Evolutionary conservation across 148 eudicot genomes (phyloP).

Genomic region (Camellia sinensis): DNA sequence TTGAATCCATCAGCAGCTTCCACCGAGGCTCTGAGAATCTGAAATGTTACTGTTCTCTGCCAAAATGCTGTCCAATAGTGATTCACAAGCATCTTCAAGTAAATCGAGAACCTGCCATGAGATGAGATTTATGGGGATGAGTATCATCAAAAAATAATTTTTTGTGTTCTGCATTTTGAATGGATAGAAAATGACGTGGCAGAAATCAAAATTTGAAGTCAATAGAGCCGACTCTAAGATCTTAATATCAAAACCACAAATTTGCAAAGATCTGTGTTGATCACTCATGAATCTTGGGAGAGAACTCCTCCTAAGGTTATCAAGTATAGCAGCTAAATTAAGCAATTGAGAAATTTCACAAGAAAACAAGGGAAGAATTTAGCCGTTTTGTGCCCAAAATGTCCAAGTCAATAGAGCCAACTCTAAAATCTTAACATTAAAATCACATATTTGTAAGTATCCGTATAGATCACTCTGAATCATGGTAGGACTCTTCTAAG

Average conservation of each 20-base stretch:
- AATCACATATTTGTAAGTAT: background rate
- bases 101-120: conserved; percentile 72
- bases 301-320: background rate
- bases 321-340: background rate
- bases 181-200: background rate
- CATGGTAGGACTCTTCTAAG: background rate
- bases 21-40: conserved; percentile 17
- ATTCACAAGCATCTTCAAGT: conserved; percentile 93
- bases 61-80: conserved; percentile 70
- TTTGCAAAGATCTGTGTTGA: background rate
- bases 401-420: background rate
- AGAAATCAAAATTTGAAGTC: background rate
- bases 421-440: background rate
- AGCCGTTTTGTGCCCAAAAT: background rate
- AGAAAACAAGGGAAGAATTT: background rate
- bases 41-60: conserved; percentile 28
- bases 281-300: background rate
- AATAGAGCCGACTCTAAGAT: background rate
- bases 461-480: background rate
- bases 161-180: background rate
- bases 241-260: background rate
- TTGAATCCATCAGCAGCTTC: background rate
- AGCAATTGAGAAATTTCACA: background rate
- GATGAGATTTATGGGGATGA: background rate
- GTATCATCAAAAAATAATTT: background rate